A percentile compares a stretch with the other conserved stretches of the same genome.
Conservation (phyloP, 208 protist species). For the Trypanosoma melophagium region DNA sequence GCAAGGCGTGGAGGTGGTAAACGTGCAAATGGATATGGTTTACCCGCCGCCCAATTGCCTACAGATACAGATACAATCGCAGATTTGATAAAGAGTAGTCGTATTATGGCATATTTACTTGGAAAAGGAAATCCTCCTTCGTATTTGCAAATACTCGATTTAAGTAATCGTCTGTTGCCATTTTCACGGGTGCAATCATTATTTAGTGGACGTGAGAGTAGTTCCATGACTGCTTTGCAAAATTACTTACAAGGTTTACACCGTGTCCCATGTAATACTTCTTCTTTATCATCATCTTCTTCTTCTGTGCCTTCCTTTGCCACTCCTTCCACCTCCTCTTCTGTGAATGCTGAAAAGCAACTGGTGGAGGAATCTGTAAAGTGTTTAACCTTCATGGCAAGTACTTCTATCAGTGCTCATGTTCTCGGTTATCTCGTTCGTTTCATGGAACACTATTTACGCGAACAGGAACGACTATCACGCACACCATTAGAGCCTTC, state of each 20-base stretch:
- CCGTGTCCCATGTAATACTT: neutral
- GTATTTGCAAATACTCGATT: conserved; percentile 50
- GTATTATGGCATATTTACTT: conserved; percentile 14
- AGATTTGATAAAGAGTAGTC: neutral
- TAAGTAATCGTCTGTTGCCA: conserved; percentile 35
- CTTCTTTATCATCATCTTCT: no score
- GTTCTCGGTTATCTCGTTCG: conserved; percentile 53
- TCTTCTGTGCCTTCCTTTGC: no score
- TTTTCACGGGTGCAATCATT: conserved; percentile 19
- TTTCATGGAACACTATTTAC: conserved; percentile 71
- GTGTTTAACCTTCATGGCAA: conserved; percentile 28
- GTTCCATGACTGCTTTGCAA: conserved; percentile 18
- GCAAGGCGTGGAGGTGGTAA: conserved; percentile 23
- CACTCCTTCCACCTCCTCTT: conserved; percentile 9
- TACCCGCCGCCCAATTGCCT: conserved; percentile 22
- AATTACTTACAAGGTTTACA: conserved; percentile 21
- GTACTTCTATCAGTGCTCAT: conserved; percentile 22
- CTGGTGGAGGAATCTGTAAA: conserved; percentile 24
- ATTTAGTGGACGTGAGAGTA: conserved; percentile 14
- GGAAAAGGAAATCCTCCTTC: conserved; percentile 10
- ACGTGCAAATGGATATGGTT: conserved; percentile 15
- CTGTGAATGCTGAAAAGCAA: neutral
- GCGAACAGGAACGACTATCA: conserved; percentile 44
- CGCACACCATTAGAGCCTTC: conserved; percentile 30
- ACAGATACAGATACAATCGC: conserved; percentile 2